phyloP scores from a whole-genome alignment of 768 basidiomycete species.

The Trametes cubensis region DNA sequence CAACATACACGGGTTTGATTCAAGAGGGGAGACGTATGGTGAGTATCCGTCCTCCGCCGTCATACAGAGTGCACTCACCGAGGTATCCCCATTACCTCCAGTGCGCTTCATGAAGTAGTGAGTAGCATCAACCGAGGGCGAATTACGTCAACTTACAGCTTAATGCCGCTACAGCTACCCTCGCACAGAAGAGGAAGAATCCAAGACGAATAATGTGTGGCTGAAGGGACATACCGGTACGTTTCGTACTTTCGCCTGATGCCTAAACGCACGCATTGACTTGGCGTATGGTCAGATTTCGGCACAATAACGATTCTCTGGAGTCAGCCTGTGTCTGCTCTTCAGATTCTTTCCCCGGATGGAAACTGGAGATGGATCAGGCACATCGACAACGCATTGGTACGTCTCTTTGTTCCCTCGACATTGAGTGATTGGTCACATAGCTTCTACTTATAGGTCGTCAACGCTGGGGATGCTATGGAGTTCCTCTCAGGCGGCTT shows the following conservation, averaged over 20 bases:
- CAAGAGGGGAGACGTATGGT: slow-evolving; percentile 43
- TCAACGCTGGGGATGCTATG: slow-evolving; percentile 40
- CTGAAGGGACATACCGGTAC: slow-evolving; percentile 42
- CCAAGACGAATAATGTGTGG: slow-evolving; percentile 37
- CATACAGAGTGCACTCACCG: not conserved
- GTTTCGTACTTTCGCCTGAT: no score
- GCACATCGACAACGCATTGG: slow-evolving; percentile 41
- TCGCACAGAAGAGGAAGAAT: slow-evolving; percentile 36
- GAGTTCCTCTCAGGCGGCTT: slow-evolving; percentile 40
- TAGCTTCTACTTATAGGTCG: slow-evolving; percentile 36
- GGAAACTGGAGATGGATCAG: slow-evolving; percentile 41
- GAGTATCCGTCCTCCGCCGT: not conserved
- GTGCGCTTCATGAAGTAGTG: slow-evolving; percentile 33
- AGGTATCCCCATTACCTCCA: slow-evolving; percentile 18
- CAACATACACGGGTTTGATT: slow-evolving; percentile 42
- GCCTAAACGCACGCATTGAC: not conserved
- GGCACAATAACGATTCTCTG: slow-evolving; percentile 39
- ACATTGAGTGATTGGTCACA: not conserved
- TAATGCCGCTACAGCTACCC: slow-evolving; percentile 31
- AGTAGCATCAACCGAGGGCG: not conserved
- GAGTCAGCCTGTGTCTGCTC: slow-evolving; percentile 40
- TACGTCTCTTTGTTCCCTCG: slow-evolving; percentile 19
- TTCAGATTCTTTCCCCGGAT: slow-evolving; percentile 39
- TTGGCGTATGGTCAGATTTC: slow-evolving; percentile 30
- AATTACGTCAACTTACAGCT: not conserved